Evolutionary conservation across 2,329 filamentous ascomycete genomes (phyloP), one percentile per base, ranked within the genome.

Genomic region (Aspergillus chevalieri): DNA sequence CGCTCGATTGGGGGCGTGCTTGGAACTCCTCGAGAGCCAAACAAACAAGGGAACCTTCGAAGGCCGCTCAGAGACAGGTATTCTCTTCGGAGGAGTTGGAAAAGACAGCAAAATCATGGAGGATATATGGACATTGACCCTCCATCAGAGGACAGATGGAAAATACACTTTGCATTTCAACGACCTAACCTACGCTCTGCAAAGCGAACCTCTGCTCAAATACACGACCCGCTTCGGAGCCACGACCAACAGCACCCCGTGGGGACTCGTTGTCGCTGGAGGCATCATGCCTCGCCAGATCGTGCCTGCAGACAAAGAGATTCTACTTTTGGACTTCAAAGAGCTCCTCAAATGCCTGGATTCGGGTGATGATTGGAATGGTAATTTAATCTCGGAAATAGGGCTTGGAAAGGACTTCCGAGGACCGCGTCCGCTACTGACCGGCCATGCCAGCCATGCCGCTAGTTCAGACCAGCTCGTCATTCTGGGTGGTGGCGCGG

Each of bases 401-500:
- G 54, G 58, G 22, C 59, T 67, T 2, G 57, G 58, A 6, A 43
- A 47, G 17, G 54, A 57, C 24, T 63, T 60, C n/a, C 52, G 57
- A 24, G 67, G 67, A 17, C 71, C 72, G 17, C 72, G 82, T 47
- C 89, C 89, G 10, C 74, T 95, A 5, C 76, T 95, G 45, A 75
- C 89, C 46, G 89, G 91, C 2, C 79, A 83, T 48, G 83, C 83
- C 4, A 73, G 78, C 6, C 67, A 79, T 12, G 63, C 71, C 24
- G 69, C 78, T 1, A 70, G 71, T 24, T 60, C 72, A 39, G 70
- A 75, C 26, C 69, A 78, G 15, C 59, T 90, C 3, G 60, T 88
- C 8, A 71, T 94, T 6, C 67, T 86, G 44, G 89, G 89, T 1
- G 91, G 91, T 14, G 91, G 89, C 34, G 89, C 87, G 14, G 88